Percentiles rank a stretch among this genome's conserved stretches.
These are phyloP conservation scores for Cyclocybe aegerita DNA, from an alignment of 768 basidiomycete genomes.

Conservation along the genomic window DNA sequence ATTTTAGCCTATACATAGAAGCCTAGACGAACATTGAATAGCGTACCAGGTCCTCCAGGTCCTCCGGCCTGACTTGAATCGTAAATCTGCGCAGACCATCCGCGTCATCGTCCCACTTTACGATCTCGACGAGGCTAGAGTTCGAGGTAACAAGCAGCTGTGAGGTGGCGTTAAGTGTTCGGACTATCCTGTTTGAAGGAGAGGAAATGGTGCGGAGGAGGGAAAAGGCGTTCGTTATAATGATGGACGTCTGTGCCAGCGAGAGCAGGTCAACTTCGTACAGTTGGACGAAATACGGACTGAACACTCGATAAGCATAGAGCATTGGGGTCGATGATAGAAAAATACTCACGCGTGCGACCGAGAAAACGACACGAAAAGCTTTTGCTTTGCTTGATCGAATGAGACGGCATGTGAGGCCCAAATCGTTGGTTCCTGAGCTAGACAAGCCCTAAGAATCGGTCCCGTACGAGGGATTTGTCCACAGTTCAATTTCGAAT, in stretches of 20 bases:
- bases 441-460: conserved; percentile 10
- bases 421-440: conserved; percentile 14
- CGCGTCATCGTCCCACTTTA: conserved; percentile 34
- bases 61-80: conserved; percentile 21
- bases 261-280: conserved; percentile 17
- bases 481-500: not conserved
- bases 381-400: conserved; percentile 17
- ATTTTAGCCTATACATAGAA: no score
- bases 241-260: conserved; percentile 2
- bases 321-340: not conserved
- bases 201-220: conserved; percentile 17
- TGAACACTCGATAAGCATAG: conserved; percentile 3
- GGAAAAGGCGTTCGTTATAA: conserved; percentile 10
- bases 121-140: conserved; percentile 29
- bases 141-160: conserved; percentile 31
- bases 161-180: conserved; percentile 30
- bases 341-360: conserved; percentile 19
- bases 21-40: not conserved
- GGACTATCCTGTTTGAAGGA: conserved; percentile 26
- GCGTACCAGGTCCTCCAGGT: conserved; percentile 35
- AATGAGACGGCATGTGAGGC: conserved; percentile 20
- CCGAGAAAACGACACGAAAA: conserved; percentile 26
- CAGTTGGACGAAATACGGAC: conserved; percentile 20
- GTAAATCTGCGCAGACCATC: conserved; percentile 1
- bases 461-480: not conserved